phyloP scores from a whole-genome alignment of 176 grass and related monocot genomes.

The Olyra latifolia region DNA sequence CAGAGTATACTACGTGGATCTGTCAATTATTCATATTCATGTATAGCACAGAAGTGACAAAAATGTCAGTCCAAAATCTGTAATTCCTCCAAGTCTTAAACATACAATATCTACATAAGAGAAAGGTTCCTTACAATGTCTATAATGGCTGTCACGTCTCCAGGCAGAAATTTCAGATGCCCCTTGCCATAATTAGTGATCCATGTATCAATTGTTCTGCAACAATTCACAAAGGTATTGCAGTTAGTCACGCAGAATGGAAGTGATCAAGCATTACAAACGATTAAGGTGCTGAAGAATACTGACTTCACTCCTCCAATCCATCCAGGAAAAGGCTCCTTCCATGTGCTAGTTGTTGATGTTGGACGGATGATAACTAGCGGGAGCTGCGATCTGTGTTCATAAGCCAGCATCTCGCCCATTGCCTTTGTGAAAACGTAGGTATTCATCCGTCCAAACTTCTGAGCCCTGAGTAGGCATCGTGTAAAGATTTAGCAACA shows the following conservation, averaged over 20 bases:
- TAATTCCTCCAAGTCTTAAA: neutral
- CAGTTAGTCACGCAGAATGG: neutral
- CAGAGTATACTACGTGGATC: neutral
- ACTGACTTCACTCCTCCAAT: slow-evolving; percentile 40
- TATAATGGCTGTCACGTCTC: slow-evolving; percentile 17
- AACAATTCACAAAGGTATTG: neutral
- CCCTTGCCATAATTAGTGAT: slow-evolving; percentile 24
- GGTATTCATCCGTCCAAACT: slow-evolving; percentile 36
- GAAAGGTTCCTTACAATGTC: slow-evolving; percentile 25
- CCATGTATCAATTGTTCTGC: slow-evolving; percentile 27
- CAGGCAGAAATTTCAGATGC: slow-evolving; percentile 12
- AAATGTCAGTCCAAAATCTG: neutral
- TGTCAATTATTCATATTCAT: neutral
- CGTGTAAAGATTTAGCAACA: neutral
- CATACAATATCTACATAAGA: neutral
- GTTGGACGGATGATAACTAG: slow-evolving; percentile 30
- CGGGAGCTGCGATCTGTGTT: slow-evolving; percentile 10
- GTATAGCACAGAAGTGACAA: neutral
- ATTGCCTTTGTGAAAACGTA: slow-evolving; percentile 44
- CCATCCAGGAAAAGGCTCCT: slow-evolving; percentile 43
- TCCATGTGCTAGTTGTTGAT: slow-evolving; percentile 21
- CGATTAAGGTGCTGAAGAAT: neutral
- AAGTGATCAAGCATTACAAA: neutral
- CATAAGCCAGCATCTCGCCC: slow-evolving; percentile 33
- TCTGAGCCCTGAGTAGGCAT: slow-evolving; percentile 11